phyloP scores from a whole-genome alignment of 129 eudicot species.

The Artemisia annua region DNA sequence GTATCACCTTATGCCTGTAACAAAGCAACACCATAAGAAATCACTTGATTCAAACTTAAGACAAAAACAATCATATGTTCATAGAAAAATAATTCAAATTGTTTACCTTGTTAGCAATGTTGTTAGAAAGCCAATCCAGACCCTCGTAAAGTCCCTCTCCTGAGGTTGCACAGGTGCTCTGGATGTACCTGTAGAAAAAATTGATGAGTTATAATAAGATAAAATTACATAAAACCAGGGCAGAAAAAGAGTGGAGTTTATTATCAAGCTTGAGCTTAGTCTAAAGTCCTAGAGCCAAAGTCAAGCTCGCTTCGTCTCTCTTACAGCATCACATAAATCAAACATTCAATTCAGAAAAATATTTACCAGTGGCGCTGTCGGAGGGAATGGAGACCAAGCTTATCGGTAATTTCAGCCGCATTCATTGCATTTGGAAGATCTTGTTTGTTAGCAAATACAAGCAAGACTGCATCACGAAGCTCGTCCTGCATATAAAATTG shows the following conservation, averaged over 20 bases:
- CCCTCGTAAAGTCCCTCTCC: constrained; percentile 52
- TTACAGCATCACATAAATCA: neutral
- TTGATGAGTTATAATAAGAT: neutral
- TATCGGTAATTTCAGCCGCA: constrained; percentile 99
- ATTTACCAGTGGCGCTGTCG: constrained; percentile 99
- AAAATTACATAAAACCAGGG: neutral
- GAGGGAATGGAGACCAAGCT: constrained; percentile 99
- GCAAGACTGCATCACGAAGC: constrained; percentile 98
- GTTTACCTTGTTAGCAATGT: constrained; percentile 43
- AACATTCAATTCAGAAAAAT: neutral
- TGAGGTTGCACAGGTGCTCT: constrained; percentile 47
- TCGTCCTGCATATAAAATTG: constrained; percentile 64
- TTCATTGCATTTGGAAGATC: constrained; percentile 99
- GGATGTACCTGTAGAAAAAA: constrained; percentile 35
- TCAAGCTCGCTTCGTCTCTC: no score
- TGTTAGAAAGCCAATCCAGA: constrained; percentile 48
- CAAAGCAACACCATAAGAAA: neutral
- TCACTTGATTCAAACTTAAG: constrained; percentile 1
- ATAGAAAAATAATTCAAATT: neutral
- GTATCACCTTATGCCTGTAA: constrained; percentile 31
- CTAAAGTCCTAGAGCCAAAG: no score
- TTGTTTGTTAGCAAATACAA: constrained; percentile 99
- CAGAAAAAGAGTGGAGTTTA: no score
- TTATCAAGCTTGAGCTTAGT: no score
- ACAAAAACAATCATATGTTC: neutral